Percentiles rank a stretch among this genome's conserved stretches.
These are phyloP conservation scores for Cutaneotrichosporon dermatis DNA, from an alignment of 1,284 basidiomycete species.

Conservation along the genomic window DNA sequence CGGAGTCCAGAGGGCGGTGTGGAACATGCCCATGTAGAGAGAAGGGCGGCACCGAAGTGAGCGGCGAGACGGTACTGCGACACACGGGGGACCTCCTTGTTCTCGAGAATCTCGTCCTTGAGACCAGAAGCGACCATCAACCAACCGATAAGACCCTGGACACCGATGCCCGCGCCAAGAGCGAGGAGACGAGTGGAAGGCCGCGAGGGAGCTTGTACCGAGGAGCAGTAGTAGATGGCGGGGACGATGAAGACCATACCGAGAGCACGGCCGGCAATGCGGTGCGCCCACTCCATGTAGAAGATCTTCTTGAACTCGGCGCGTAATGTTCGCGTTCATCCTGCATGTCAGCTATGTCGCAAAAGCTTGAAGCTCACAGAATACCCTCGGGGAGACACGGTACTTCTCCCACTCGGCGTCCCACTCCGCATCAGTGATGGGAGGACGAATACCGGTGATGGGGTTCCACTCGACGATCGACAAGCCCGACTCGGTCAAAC, in stretches of 20 bases:
- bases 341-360: constrained; percentile 49
- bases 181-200: constrained; percentile 64
- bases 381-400: constrained; percentile 93
- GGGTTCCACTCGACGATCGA: constrained; percentile 98
- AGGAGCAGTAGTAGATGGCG: constrained; percentile 68
- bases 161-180: constrained; percentile 75
- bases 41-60: constrained; percentile 84
- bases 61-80: constrained; percentile 95
- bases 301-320: constrained; percentile 95
- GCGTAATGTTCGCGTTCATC: constrained; percentile 77
- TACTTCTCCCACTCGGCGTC: constrained; percentile 90
- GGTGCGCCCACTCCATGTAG: constrained; percentile 98
- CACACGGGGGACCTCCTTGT: constrained; percentile 81
- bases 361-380: constrained; percentile 59
- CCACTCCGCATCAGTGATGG: constrained; percentile 75
- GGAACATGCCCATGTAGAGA: constrained; percentile 90
- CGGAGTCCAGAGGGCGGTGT: constrained; percentile 71
- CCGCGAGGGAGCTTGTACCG: constrained; percentile 63
- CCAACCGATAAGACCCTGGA: constrained; percentile 89
- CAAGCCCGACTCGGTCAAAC: constrained; percentile 93
- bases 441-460: constrained; percentile 83
- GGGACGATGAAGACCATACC: constrained; percentile 75
- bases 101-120: constrained; percentile 72
- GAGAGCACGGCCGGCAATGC: constrained; percentile 85
- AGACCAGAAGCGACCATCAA: constrained; percentile 99